Evolutionary conservation across 805 yeast species (phyloP).

Genomic region (Teunomyces pallodes): DNA sequence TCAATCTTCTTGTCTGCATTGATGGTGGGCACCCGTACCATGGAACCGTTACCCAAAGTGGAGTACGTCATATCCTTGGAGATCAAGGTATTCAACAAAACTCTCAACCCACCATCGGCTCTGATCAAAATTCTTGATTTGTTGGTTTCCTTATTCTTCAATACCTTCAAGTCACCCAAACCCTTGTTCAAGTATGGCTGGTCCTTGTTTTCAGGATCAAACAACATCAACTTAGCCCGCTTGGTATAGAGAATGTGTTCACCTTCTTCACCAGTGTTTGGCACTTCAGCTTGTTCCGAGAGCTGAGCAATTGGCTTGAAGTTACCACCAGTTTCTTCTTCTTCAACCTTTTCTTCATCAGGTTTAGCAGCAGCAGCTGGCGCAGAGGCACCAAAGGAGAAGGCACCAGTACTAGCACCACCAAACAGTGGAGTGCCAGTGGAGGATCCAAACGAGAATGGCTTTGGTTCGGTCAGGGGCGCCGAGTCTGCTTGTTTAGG

Average conservation of each 20-base stretch:
- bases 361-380: slow-evolving; percentile 18
- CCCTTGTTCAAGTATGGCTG: slow-evolving; percentile 64
- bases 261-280: slow-evolving; percentile 77
- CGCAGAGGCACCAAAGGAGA: slow-evolving; percentile 12
- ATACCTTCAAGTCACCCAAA: slow-evolving; percentile 75
- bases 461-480: slow-evolving; percentile 6
- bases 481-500: slow-evolving; percentile 8
- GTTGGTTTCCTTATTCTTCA: slow-evolving; percentile 56
- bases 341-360: slow-evolving; percentile 33
- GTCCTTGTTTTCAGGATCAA: slow-evolving; percentile 47
- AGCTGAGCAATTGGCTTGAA: slow-evolving; percentile 38
- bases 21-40: slow-evolving; percentile 66
- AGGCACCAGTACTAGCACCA: slow-evolving; percentile 6
- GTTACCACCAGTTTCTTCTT: slow-evolving; percentile 48
- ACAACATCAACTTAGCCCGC: slow-evolving; percentile 68
- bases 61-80: slow-evolving; percentile 58
- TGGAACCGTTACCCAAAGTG: slow-evolving; percentile 60
- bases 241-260: slow-evolving; percentile 65
- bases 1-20: slow-evolving; percentile 51
- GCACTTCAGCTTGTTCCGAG: slow-evolving; percentile 47
- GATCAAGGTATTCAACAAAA: slow-evolving; percentile 66
- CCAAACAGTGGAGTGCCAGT: not conserved
- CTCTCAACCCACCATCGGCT: slow-evolving; percentile 85
- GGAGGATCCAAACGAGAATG: slow-evolving; percentile 13
- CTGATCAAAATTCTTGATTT: slow-evolving; percentile 75